phyloP scores from a whole-genome alignment of 176 grass and related monocot species.

The Oryza meyeriana region DNA sequence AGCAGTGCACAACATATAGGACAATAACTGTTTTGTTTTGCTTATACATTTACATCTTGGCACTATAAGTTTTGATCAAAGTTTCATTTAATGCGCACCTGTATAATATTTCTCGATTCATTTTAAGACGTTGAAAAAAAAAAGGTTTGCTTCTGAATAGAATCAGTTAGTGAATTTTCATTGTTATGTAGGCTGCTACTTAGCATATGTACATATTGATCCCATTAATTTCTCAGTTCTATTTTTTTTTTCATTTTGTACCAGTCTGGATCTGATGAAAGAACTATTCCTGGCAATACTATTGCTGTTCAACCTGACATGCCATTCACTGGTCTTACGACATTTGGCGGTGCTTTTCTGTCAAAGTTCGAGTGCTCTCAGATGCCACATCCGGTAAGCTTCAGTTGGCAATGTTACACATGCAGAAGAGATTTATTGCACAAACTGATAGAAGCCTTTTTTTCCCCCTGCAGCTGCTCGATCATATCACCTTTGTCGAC shows the following conservation, averaged over 20 bases:
- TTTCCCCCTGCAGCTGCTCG: slow-evolving; percentile 59
- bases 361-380: slow-evolving; percentile 99
- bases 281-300: slow-evolving; percentile 90
- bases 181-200: background rate
- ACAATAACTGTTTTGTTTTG: background rate
- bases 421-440: background rate
- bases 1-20: background rate
- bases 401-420: background rate
- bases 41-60: background rate
- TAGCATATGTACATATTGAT: background rate
- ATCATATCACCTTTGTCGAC: slow-evolving; percentile 91
- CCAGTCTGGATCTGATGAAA: slow-evolving; percentile 83
- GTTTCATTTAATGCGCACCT: background rate
- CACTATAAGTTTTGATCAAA: background rate
- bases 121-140: background rate
- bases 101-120: background rate
- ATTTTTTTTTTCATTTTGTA: background rate
- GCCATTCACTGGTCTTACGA: slow-evolving; percentile 80
- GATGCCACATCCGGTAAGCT: slow-evolving; percentile 87
- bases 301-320: slow-evolving; percentile 93
- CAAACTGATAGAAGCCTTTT: slow-evolving; percentile 14
- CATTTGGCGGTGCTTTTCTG: slow-evolving; percentile 83
- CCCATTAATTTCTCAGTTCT: background rate
- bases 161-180: background rate
- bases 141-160: background rate